Percentiles rank a stretch among this genome's conserved stretches.
phyloP scores from a whole-genome alignment of 2,329 filamentous ascomycete genomes.

The Capronia coronata region DNA sequence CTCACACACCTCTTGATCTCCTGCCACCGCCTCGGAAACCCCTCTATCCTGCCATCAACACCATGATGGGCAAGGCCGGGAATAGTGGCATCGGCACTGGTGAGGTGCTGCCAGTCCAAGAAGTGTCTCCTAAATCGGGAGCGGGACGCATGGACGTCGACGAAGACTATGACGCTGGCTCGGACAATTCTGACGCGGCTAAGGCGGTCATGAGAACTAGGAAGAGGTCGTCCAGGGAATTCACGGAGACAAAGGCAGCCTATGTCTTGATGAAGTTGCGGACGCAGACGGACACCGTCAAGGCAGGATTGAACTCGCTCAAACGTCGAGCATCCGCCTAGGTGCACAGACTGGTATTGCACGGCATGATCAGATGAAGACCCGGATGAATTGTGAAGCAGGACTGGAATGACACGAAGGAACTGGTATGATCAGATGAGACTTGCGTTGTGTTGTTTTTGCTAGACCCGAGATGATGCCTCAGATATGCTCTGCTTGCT shows the following conservation, averaged over 20 bases:
- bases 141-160: constrained; percentile 8
- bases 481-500: too few species aligned
- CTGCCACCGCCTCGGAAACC: constrained; percentile 17
- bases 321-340: constrained; percentile 31
- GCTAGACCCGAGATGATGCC: not conserved
- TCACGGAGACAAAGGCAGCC: constrained; percentile 34
- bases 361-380: not conserved
- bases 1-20: constrained; percentile 19
- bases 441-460: not conserved
- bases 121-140: constrained; percentile 10
- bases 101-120: not conserved
- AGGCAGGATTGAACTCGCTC: constrained; percentile 29
- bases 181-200: constrained; percentile 14
- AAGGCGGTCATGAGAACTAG: constrained; percentile 1
- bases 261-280: constrained; percentile 29
- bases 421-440: not conserved
- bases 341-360: not conserved
- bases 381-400: not conserved
- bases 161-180: constrained; percentile 20
- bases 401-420: not conserved
- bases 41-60: constrained; percentile 1
- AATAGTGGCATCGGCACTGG: not conserved
- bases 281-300: constrained; percentile 10
- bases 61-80: not conserved
- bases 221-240: constrained; percentile 15